Base-by-base conservation (phyloP, 2,329 filamentous ascomycete species). In the Passalora sequoiae region DNA sequence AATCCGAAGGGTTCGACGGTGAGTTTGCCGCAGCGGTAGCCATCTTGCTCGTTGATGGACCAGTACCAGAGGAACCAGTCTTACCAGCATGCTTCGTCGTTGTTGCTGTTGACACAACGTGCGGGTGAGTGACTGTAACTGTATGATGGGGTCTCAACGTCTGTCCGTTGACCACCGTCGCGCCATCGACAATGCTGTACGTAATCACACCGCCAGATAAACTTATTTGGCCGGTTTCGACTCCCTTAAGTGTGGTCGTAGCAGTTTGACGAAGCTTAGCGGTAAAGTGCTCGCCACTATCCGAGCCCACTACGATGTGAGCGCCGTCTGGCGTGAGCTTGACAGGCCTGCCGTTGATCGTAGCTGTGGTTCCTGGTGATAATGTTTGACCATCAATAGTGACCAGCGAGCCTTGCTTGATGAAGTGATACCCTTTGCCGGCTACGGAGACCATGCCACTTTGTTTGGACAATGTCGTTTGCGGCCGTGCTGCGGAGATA, bases 341-440 rank as follows among this genome's bases (percentile, higher is more conserved):
- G 7, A 37, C 13, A 10, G 43, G 38, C 15, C 38, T 30, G 10
- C 43, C 38, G n/a, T 38, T 16, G 9, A 46, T 15, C 8, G 17
- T 15, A 15, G 33, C 28, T 21, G 22, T 20, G 17, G 13, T 32
- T 4, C 38, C 43, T 12, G 38, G 32, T 16, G 22, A 13, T 4
- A 46, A 32, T 17, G 43, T 27, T 25, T 41, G 31, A 6, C 30
- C 37, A 29, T 36, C 27, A 19, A 40, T 46, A 13, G 32, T 17
- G 2, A 40, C 38, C 25, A 30, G 15, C 7, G 37, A 22, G 16
- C 21, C 37, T 13, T 37, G 24, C 15, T 38, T 17, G 7, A 27
- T 29, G 31, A 19, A 43, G 4, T 3, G 4, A 9, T 20, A 24
- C n/a, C 33, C 24, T 8, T 24, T 28, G 5, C 35, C 27, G 16